phyloP scores from a whole-genome alignment of 2,329 filamentous ascomycete genomes.

The Cercospora beticola region DNA sequence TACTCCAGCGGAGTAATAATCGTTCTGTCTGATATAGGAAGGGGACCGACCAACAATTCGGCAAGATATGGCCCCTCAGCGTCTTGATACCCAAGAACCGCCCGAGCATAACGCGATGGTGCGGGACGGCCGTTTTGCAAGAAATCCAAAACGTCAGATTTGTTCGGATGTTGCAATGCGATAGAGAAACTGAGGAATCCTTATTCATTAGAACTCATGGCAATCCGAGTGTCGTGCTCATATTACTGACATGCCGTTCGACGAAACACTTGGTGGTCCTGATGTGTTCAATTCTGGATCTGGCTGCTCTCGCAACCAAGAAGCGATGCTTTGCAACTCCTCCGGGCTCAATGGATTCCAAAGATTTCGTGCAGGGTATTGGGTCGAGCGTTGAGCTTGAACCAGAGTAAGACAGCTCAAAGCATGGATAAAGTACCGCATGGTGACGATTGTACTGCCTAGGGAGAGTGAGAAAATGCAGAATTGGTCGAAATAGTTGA shows the following conservation, averaged over 20 bases:
- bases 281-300: background rate
- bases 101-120: background rate
- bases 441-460: background rate
- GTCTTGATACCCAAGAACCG: background rate
- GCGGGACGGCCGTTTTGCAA: background rate
- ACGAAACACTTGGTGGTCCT: background rate
- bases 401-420: background rate
- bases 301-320: background rate
- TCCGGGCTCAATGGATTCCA: background rate
- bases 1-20: background rate
- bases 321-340: background rate
- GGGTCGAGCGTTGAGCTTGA: background rate
- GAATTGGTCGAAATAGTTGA: no score
- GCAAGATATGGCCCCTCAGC: background rate
- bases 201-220: background rate
- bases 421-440: background rate
- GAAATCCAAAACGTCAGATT: background rate
- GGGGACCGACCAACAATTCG: background rate
- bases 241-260: background rate
- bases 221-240: background rate
- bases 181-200: background rate
- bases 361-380: background rate
- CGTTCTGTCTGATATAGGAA: background rate
- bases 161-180: background rate
- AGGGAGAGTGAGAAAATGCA: no score